Evolutionary conservation across 306 rosid genomes (phyloP), one percentile per base, ranked within the genome.

Genomic region (Acacia acuminata): DNA sequence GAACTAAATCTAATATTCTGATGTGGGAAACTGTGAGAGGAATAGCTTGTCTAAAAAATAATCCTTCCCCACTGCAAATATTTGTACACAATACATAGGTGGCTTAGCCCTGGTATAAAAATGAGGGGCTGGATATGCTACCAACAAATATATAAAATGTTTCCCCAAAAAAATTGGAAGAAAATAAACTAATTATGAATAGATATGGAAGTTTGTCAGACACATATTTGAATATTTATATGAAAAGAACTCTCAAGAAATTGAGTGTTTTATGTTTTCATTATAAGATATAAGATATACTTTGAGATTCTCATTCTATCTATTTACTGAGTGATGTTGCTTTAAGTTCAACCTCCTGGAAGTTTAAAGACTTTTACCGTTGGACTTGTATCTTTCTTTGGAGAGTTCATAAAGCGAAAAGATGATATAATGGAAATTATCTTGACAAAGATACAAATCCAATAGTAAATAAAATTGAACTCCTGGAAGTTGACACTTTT

Each of bases 61-160:
- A 70, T 76, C 77, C 36, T 71, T 58, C 63, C 63, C 73, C 76
- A 67, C 40, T 58, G 80, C 76, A 50, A 71, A 60, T 79, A 40
- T 70, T 75, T 61, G 83, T 68, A 63, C 16, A 63, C 69, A 63
- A 73, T 76, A 85, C 81, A 84, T 83, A 74, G 80, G 73, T 75
- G 75, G 74, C 76, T 82, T 75, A 81, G 83, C 90, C 89, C 89
- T 65, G 38, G 42, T 80, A 10, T 71, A 45, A 88, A 84, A 90
- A 87, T 83, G 82, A 22, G 10, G 88, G 89, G 86, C 80, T 83
- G 75, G 48, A 82, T 77, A 79, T 63, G 79, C 78, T 38, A 76
- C 44, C 44, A 43, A 5, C 76, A 15, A 45, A 43, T 10, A 5
- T 12, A 71, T 36, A 43, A 16, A 4, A 7, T 4, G 5, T 43